These are phyloP conservation scores for Irpex sp. DNA, from an alignment of 1,284 basidiomycete species.

Conservation along the genomic window DNA sequence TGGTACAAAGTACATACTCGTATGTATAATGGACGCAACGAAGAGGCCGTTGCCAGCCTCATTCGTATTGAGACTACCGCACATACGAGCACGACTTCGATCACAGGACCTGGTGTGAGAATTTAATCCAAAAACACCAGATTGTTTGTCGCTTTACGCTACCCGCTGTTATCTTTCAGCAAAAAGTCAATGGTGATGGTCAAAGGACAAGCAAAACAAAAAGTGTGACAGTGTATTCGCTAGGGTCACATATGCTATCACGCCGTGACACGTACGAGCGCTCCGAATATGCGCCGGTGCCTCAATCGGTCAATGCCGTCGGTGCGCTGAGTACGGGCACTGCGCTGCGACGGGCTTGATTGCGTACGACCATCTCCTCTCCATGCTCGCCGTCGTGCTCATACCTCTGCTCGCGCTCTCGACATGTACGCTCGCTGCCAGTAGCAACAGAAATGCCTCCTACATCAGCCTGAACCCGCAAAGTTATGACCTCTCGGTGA, in stretches of 20 bases:
- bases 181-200: no score
- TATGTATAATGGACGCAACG: no score
- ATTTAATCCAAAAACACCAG: no score
- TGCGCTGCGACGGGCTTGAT: not conserved
- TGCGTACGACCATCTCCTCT: slow-evolving; percentile 3
- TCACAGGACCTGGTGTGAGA: no score
- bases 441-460: slow-evolving; percentile 1
- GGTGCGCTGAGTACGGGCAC: not conserved
- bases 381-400: slow-evolving; percentile 1
- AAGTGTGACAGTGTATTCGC: not conserved
- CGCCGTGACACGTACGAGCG: not conserved
- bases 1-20: no score
- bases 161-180: no score
- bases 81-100: no score
- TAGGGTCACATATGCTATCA: no score
- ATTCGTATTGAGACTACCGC: no score
- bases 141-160: no score
- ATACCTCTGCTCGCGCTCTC: not conserved
- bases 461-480: slow-evolving; percentile 7
- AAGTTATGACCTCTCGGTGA: slow-evolving; percentile 11
- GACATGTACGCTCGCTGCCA: not conserved
- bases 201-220: no score
- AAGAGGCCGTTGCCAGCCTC: no score
- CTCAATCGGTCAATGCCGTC: not conserved
- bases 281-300: not conserved